Base-by-base conservation (phyloP, 2,329 filamentous ascomycete species). In the Monilinia vaccinii-corymbosi region DNA sequence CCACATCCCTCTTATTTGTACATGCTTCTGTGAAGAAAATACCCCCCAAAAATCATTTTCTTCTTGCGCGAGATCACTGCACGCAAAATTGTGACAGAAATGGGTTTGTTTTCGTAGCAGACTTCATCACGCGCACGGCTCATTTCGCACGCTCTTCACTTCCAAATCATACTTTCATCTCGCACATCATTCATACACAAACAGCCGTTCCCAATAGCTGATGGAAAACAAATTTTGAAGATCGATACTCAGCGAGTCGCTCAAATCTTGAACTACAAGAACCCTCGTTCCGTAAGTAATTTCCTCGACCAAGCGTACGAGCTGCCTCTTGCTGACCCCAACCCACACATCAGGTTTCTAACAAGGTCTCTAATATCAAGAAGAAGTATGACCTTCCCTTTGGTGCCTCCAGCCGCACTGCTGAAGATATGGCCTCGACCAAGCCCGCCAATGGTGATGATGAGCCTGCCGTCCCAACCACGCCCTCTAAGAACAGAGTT, bases 321-420 rank as follows among this genome's bases (percentile, higher is more conserved):
- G 9, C 8, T 38, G 25, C 23, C 13, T 7, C 34, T 5, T 32
- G 5, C 34, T 58, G 14, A 58, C 18, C 5, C 5, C 25, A 6
- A 28, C 25, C 25, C 7, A 13, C 3, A 10, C 16, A 45, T 34
- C 11, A 58, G 56, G 57, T 59, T 18, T 34, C 36, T 25, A 71
- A 71, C 60, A 60, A 61, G 11, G 59, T 71, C 21, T 32, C 49
- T 7, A 14, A 5, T 0, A 47, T 71, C 34, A 70, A 68, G 64
- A 70, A 69, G 61, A 67, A 70, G 46, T 70, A 66, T 14, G 55
- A 62, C 31, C 34, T 69, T 38, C 58, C 62, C 8, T 61, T 69
- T 21, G 56, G 40, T 4, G 42, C 55, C 7, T 58, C 60, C 23
- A 53, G 42, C 3, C 28, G 23, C 7, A 53, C 36, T 21, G 53